Evolutionary conservation across 805 yeast genomes (phyloP).

Genomic region (Hanseniaspora valbyensis): DNA sequence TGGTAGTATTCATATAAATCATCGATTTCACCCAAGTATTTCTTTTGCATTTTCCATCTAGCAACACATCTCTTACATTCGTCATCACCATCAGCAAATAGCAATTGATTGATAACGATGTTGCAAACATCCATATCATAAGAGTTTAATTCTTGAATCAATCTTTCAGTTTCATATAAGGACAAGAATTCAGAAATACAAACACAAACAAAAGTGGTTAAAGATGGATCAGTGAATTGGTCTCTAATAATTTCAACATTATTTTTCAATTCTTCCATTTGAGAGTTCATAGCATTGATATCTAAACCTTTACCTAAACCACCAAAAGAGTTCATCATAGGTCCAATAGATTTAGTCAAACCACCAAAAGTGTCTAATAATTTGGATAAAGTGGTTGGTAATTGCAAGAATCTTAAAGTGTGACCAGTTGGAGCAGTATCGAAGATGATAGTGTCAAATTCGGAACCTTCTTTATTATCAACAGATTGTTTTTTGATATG

Average conservation of each 20-base stretch:
- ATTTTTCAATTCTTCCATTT: slow-evolving; percentile 68
- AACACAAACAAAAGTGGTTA: slow-evolving; percentile 91
- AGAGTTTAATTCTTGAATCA: slow-evolving; percentile 90
- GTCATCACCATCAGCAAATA: slow-evolving; percentile 64
- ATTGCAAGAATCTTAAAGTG: slow-evolving; percentile 84
- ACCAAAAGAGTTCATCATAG: slow-evolving; percentile 69
- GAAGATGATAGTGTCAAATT: slow-evolving; percentile 80
- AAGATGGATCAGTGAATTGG: slow-evolving; percentile 90
- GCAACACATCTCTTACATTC: slow-evolving; percentile 86
- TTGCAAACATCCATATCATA: slow-evolving; percentile 95
- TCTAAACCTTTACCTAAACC: slow-evolving; percentile 61
- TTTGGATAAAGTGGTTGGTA: slow-evolving; percentile 85
- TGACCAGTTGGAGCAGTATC: slow-evolving; percentile 99
- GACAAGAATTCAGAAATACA: slow-evolving; percentile 96
- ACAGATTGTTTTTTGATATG: slow-evolving; percentile 68
- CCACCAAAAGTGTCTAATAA: slow-evolving; percentile 79
- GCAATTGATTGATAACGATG: slow-evolving; percentile 86
- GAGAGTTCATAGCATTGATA: slow-evolving; percentile 57
- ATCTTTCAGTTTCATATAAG: slow-evolving; percentile 91
- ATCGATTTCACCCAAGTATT: slow-evolving; percentile 87
- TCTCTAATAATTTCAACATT: slow-evolving; percentile 80
- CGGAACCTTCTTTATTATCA: slow-evolving; percentile 29
- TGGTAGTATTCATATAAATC: slow-evolving; percentile 97
- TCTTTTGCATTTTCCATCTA: slow-evolving; percentile 91
- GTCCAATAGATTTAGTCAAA: slow-evolving; percentile 77